Conservation (phyloP, 805 yeast species). For the Allodekkera sacchari region DNA sequence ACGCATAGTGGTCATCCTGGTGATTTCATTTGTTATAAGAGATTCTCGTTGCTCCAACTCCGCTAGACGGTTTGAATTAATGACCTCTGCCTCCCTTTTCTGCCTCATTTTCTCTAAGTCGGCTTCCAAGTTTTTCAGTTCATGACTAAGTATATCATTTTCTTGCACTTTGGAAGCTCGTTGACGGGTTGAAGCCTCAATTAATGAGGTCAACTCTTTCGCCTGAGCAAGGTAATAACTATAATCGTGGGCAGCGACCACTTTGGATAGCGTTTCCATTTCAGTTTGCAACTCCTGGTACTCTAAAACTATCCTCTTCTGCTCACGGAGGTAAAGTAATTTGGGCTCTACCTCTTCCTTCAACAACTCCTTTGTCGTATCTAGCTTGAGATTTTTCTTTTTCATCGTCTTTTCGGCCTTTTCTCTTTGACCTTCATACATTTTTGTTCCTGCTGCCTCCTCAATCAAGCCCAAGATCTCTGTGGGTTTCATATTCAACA, state of each 20-base stretch:
- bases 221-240: slow-evolving; percentile 23
- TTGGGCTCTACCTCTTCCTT: slow-evolving; percentile 91
- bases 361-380: slow-evolving; percentile 64
- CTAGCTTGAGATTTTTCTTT: slow-evolving; percentile 79
- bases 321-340: slow-evolving; percentile 68
- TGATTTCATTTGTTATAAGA: slow-evolving; percentile 49
- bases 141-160: slow-evolving; percentile 40
- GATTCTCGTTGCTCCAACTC: slow-evolving; percentile 52
- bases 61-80: slow-evolving; percentile 52
- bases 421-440: slow-evolving; percentile 89
- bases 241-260: slow-evolving; percentile 75
- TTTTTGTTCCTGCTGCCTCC: slow-evolving; percentile 97
- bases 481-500: slow-evolving; percentile 88
- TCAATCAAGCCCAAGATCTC: slow-evolving; percentile 88
- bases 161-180: slow-evolving; percentile 34
- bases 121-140: slow-evolving; percentile 48
- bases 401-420: slow-evolving; percentile 88
- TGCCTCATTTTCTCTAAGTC: slow-evolving; percentile 49
- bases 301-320: slow-evolving; percentile 76
- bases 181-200: slow-evolving; percentile 32
- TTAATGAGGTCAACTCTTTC: slow-evolving; percentile 13
- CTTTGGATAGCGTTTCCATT: slow-evolving; percentile 62
- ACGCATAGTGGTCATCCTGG: slow-evolving; percentile 57
- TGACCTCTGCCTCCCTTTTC: slow-evolving; percentile 48
- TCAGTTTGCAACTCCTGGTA: slow-evolving; percentile 80